phyloP scores from a whole-genome alignment of 2,329 filamentous ascomycete species.

The Aureobasidium sp. region DNA sequence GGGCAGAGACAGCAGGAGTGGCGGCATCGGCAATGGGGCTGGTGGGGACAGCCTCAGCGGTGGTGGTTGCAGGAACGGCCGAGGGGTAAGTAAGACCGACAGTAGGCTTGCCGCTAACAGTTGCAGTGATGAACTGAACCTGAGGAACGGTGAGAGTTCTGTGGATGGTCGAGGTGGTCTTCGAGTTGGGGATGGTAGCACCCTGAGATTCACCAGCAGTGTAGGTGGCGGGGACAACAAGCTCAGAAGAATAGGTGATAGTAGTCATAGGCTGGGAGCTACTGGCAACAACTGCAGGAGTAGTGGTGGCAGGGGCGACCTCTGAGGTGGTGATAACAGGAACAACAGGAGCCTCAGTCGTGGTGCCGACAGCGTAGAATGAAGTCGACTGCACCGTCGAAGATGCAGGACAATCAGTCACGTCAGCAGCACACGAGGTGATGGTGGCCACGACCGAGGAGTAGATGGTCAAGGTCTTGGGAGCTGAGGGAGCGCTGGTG shows the following conservation, averaged over 20 bases:
- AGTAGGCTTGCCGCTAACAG: constrained; percentile 32
- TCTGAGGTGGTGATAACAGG: constrained; percentile 19
- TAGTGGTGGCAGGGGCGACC: constrained; percentile 22
- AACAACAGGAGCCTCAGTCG: constrained; percentile 15
- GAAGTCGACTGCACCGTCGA: constrained; percentile 26
- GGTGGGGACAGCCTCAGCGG: constrained; percentile 17
- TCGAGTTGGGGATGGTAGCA: constrained; percentile 35
- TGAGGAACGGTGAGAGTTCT: constrained; percentile 52
- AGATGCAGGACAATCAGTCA: constrained; percentile 30
- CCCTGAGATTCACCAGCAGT: constrained; percentile 36
- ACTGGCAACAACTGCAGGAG: constrained; percentile 13
- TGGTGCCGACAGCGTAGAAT: constrained; percentile 24
- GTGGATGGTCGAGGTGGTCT: constrained; percentile 35
- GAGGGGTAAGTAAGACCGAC: constrained; percentile 36
- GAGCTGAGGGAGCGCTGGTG: constrained; percentile 9
- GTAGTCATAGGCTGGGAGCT: constrained; percentile 37
- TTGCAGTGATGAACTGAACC: constrained; percentile 47
- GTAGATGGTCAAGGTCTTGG: constrained; percentile 29
- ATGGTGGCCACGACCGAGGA: constrained; percentile 28
- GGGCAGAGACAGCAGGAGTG: constrained; percentile 24
- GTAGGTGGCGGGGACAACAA: constrained; percentile 42
- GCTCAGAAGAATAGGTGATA: constrained; percentile 43
- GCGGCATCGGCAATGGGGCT: constrained; percentile 23
- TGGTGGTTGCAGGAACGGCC: constrained; percentile 33
- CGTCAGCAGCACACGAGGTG: constrained; percentile 28